Evolutionary conservation across 495 filamentous ascomycete genomes (phyloP), one percentile per base, ranked within the genome.

Genomic region (Cercophora samala): DNA sequence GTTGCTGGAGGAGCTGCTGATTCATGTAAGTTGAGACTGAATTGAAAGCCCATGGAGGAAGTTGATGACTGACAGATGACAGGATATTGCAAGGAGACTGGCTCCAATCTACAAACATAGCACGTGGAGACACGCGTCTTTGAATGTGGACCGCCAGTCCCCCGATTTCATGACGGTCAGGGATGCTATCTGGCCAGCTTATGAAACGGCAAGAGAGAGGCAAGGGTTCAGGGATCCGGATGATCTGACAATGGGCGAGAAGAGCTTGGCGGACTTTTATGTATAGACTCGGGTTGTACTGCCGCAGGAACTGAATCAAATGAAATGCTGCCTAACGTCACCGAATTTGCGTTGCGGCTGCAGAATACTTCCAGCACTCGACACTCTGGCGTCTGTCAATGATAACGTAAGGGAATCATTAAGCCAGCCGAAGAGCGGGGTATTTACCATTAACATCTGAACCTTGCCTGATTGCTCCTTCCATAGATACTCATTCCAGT

Each of bases 1-100:
- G 53, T 56, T 56, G 53, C 6, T 23, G 53, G 53, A 56, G n/a
- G 53, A 56, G 53, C n/a, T 56, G 53, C n/a, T 56, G 15, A 1
- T 56, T 56, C 53, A 56, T 19, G 53, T 56, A 56, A 23, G 53
- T 56, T 56, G 53, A 23, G 18, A 19, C 3, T 56, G 4, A 54
- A 21, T 54, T 23, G n/a, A 56, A 56, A n/a, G 1, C n/a, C n/a
- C n/a, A 17, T 9, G 37, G 15, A 13, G 11, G 6, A 9, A 56
- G 22, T 18, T 54, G 52, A 4, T 8, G n/a, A 21, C 53, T 56
- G 22, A 56, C 53, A 23, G 21, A 56, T 0, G n/a, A 56, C n/a
- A 56, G 53, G 53, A 56, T 23, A 56, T 56, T 11, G 53, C 53
- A 18, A 19, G 53, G n/a, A 56, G 4, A 21, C 3, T 23, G n/a